These are phyloP conservation scores for Aureobasidium pullulans DNA, from an alignment of 2,329 filamentous ascomycete species.

Conservation along the genomic window DNA sequence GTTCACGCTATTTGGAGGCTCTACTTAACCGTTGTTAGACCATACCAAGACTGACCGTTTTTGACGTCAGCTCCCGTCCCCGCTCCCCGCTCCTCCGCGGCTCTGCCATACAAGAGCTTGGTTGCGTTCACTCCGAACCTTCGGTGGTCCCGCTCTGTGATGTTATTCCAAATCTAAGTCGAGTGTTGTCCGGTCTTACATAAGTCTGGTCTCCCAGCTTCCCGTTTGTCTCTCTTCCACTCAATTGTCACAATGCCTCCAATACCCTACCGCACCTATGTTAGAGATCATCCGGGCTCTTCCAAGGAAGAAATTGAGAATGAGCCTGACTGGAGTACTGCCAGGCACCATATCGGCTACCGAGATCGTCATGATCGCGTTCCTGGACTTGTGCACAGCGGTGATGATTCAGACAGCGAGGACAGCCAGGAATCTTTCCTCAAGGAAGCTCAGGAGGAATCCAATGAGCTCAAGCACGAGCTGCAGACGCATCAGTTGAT, in stretches of 20 bases:
- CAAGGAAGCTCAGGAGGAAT: slow-evolving; percentile 22
- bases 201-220: background rate
- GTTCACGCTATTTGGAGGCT: background rate
- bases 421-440: slow-evolving; percentile 17
- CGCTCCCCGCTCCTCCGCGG: slow-evolving; percentile 1
- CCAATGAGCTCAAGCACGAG: slow-evolving; percentile 23
- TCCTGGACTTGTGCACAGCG: slow-evolving; percentile 33
- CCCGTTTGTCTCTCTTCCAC: background rate
- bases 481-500: slow-evolving; percentile 27
- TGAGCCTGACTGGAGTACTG: slow-evolving; percentile 37
- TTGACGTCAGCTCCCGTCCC: background rate
- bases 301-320: slow-evolving; percentile 32
- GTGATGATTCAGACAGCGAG: slow-evolving; percentile 19
- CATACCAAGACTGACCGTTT: background rate
- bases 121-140: background rate
- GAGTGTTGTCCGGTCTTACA: background rate
- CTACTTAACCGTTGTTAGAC: background rate
- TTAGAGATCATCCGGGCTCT: slow-evolving; percentile 34
- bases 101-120: background rate
- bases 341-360: slow-evolving; percentile 36
- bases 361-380: slow-evolving; percentile 30
- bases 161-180: background rate
- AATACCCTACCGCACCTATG: slow-evolving; percentile 24
- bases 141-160: background rate
- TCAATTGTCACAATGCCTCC: slow-evolving; percentile 22